Evolutionary conservation across 352 stramenopile genomes (phyloP).

Genomic region (Paralagenidium karlingii): DNA sequence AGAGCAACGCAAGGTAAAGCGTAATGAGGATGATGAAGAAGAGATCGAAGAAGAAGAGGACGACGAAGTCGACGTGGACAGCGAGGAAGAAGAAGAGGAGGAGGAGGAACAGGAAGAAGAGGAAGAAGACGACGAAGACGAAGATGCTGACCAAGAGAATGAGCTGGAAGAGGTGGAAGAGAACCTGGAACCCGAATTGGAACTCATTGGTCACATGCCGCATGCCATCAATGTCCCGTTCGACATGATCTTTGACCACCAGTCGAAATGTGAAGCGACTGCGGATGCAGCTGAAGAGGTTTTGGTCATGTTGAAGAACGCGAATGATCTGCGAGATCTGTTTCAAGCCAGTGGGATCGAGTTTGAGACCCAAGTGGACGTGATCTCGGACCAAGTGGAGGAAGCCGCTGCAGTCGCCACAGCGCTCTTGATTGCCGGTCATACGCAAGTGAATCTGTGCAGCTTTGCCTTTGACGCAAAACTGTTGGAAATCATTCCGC

Average conservation of each 20-base stretch:
- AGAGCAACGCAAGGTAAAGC: no score
- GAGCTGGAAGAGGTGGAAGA: no score
- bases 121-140: no score
- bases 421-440: conserved; percentile 4
- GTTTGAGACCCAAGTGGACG: conserved; percentile 18
- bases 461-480: conserved; percentile 1
- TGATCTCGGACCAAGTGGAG: conserved; percentile 23
- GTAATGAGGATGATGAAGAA: no score
- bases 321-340: conserved; percentile 11
- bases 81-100: no score
- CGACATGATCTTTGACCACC: conserved; percentile 20
- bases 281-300: conserved; percentile 17
- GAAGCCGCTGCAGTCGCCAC: conserved; percentile 56
- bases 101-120: no score
- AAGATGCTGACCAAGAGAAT: no score
- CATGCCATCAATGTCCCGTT: conserved; percentile 35
- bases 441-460: conserved; percentile 3
- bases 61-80: no score
- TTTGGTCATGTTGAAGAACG: background rate
- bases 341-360: conserved; percentile 28
- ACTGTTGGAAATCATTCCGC: no score
- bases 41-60: no score
- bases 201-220: background rate
- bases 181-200: background rate
- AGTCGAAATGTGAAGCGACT: conserved; percentile 12